Base-by-base conservation (phyloP, 305 asterid genomes). In the Lippia alba region DNA sequence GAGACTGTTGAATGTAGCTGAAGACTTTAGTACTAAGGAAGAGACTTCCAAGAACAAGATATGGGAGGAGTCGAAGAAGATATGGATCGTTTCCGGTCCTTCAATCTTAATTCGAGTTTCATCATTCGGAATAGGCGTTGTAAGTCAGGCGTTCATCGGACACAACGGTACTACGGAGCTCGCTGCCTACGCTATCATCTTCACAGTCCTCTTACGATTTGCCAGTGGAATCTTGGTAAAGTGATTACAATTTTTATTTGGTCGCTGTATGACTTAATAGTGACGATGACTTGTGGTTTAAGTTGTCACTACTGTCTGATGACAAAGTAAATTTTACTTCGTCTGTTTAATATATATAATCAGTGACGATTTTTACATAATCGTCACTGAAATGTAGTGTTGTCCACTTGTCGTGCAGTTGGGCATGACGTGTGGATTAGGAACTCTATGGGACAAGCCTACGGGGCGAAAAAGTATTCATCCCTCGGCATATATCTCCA, bases 401-500 rank as follows among this genome's bases (percentile, higher is more conserved):
- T 24, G 30, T 24, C 30, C 30, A 24, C 30, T 24, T 24, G 30
- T 24, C 1, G 30, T 24, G 30, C 80, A 89, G 96, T 12, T 86
- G 67, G 96, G 96, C 2, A 82, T 78, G 84, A 84, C 85, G 0
- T 81, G 91, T 63, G 93, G 93, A 70, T 70, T 89, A 46, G 96
- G 83, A 81, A 89, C 91, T 1, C 45, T 89, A 0, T 82, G 88
- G 91, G 93, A 54, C 93, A 89, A 67, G 86, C 96, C 2, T 89
- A 80, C 49, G 93, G 96, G 2, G 96, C 89, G 10, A 79, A 71
- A 56, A 88, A 79, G 15, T 79, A 80, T 41, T 83, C 81, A 62
- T 84, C 80, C 85, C 90, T 89, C 4, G 94, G 94, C 40, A 67
- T 89, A 61, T 87, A 85, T 80, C 89, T 89, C 10, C 94, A 87